phyloP scores from a whole-genome alignment of 163 green algal species.

The Coccomyxa subellipsoidea region DNA sequence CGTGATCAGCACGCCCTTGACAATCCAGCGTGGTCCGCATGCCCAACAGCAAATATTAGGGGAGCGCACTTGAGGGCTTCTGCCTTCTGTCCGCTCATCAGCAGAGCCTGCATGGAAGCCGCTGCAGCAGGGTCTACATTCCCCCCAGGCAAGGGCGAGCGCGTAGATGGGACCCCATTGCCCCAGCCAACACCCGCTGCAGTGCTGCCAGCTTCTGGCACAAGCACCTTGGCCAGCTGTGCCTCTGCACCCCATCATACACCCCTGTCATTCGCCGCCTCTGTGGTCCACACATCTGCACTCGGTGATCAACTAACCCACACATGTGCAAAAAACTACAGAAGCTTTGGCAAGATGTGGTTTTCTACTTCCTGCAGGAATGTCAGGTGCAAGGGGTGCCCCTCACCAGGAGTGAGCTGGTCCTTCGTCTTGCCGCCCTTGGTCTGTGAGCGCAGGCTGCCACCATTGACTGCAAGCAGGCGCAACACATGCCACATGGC shows the following conservation, averaged over 20 bases:
- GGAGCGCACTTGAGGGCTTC: constrained; percentile 20
- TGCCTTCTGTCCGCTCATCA: neutral
- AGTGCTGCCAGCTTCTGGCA: neutral
- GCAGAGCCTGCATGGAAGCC: constrained; percentile 15
- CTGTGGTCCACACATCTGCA: too few relatives aligned
- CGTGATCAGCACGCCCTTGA: too few relatives aligned
- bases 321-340: too few relatives aligned
- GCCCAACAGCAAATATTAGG: too few relatives aligned
- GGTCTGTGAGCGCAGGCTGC: neutral
- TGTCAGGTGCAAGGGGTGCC: neutral
- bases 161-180: neutral
- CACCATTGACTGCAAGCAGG: neutral
- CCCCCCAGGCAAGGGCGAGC: neutral
- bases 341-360: too few relatives aligned
- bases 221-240: neutral
- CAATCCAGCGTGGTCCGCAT: too few relatives aligned
- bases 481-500: neutral
- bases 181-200: neutral
- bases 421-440: neutral
- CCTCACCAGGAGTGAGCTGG: neutral
- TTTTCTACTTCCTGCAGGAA: too few relatives aligned
- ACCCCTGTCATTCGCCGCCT: neutral
- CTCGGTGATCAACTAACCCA: too few relatives aligned
- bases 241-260: constrained; percentile 1
- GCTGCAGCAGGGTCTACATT: neutral